Percentiles rank a stretch among this genome's conserved stretches.
Evolutionary conservation across 2,329 filamentous ascomycete genomes (phyloP).

Genomic region (Talaromyces marneffei): DNA sequence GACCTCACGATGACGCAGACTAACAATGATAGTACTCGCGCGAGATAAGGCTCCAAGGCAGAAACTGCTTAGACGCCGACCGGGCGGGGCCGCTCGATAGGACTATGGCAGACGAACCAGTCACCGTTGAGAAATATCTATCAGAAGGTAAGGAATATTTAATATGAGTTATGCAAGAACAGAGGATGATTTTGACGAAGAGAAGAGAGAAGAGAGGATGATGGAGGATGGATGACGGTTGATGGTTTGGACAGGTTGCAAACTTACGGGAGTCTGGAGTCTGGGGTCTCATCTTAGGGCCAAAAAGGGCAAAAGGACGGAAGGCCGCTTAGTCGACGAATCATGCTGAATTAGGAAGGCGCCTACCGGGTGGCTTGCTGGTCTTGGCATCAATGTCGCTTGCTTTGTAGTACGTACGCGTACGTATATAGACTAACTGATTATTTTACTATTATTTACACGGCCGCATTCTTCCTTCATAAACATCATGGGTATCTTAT

Average conservation of each 20-base stretch:
- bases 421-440: neutral
- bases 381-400: neutral
- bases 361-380: neutral
- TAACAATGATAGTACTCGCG: neutral
- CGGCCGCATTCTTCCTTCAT: neutral
- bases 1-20: slow-evolving; percentile 40
- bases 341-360: neutral
- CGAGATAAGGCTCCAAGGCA: slow-evolving; percentile 4
- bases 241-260: too few species aligned
- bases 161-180: neutral
- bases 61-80: neutral
- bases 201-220: neutral
- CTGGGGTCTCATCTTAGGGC: neutral
- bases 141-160: neutral
- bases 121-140: neutral
- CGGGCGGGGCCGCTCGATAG: neutral
- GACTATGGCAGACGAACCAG: neutral
- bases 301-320: neutral
- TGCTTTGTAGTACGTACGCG: too few species aligned
- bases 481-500: neutral
- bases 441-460: neutral
- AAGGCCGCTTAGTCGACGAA: neutral
- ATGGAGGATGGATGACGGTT: neutral
- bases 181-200: neutral
- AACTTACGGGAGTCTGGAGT: neutral